Evolutionary conservation across 129 eudicot genomes (phyloP).

Genomic region (Deinandra increscens): DNA sequence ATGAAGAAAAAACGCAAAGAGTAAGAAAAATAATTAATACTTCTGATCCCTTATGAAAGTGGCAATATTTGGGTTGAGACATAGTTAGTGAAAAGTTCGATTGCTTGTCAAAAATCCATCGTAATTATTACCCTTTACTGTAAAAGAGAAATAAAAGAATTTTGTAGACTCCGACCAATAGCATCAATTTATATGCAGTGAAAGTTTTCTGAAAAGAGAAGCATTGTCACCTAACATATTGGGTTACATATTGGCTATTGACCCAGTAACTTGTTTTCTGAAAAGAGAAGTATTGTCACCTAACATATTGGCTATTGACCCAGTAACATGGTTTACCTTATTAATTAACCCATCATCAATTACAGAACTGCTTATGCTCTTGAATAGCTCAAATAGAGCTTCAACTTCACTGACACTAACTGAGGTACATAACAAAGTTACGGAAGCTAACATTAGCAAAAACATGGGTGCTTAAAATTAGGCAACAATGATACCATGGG

Average conservation of each 20-base stretch:
- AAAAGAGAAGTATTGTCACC: too few species aligned
- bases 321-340: conserved; percentile 67
- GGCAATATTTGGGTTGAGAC: neutral
- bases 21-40: neutral
- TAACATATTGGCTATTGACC: conserved; percentile 18
- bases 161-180: neutral
- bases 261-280: too few species aligned
- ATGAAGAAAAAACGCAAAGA: conserved; percentile 1
- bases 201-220: conserved; percentile 3
- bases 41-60: conserved; percentile 1
- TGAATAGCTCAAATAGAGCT: conserved; percentile 92
- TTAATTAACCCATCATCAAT: conserved; percentile 92
- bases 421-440: conserved; percentile 31
- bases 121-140: neutral
- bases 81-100: neutral
- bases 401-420: conserved; percentile 99
- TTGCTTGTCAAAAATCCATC: neutral
- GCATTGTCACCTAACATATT: neutral
- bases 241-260: conserved; percentile 16
- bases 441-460: conserved; percentile 10
- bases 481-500: neutral
- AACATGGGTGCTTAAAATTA: neutral
- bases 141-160: neutral
- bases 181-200: conserved; percentile 6
- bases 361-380: conserved; percentile 96